Evolutionary conservation across 2,329 filamentous ascomycete genomes (phyloP), one percentile per base, ranked within the genome.

Genomic region (Parastagonospora avenae): DNA sequence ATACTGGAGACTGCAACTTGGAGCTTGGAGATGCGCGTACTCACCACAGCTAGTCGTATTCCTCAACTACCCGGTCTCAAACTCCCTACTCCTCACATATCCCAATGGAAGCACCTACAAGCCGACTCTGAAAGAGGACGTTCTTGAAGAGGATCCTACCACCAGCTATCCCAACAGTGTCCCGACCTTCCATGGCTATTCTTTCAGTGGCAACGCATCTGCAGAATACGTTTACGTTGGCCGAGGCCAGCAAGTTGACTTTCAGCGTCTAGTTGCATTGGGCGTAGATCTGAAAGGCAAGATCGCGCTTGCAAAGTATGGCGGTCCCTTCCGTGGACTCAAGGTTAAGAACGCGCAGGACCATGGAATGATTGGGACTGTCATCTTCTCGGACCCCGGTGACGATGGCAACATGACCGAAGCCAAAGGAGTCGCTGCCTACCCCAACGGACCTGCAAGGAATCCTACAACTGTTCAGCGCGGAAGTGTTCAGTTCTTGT

Each of bases 401-500:
- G 77, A 79, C 52, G 77, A 80, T 56, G 78, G 77, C 4, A 76
- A 79, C 39, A 65, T 79, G 49, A 80, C 77, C 7, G 74, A 76
- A 51, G 74, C 71, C 8, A 80, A 80, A 39, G 78, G 78, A 30
- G 72, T 74, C 50, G 65, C 67, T 19, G 66, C 77, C 2, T 80
- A 80, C 60, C 71, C 71, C 4, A 48, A 71, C 46, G 70, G 78
- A 1, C 74, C 73, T 14, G 77, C 78, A 12, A 67, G 78, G 15
- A 76, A 80, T 46, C 77, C 78, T 5, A 72, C 75, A 1, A 68
- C 68, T 12, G 76, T 80, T 2, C 78, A 81, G 54, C 67, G 77
- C 54, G 78, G 78, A 32, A 75, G 70, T 30, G 78, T 80, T 3
- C 70, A 76, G 44, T 96, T 91, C 64, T 74, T 96, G 53, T 59